Conservation (phyloP, 2,329 filamentous ascomycete genomes). For the Ustilaginoidea virens region DNA sequence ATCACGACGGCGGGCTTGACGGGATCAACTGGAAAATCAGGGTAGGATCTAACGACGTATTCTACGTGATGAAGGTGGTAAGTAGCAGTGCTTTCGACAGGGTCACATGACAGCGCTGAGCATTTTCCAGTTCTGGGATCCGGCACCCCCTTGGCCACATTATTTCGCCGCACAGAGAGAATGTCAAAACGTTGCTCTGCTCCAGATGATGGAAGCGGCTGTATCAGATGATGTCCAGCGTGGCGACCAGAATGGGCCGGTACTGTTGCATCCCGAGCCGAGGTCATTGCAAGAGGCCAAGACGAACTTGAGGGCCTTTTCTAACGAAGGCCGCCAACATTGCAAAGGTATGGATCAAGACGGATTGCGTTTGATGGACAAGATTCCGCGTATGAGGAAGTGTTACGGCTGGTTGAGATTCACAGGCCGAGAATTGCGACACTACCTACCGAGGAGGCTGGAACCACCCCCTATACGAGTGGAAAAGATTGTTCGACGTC, state of each 20-base stretch:
- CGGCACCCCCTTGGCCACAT: constrained; percentile 1
- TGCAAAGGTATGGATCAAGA: too few species aligned
- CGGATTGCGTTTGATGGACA: too few species aligned
- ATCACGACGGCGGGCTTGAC: constrained; percentile 2
- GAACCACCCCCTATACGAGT: neutral
- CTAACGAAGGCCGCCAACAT: constrained; percentile 3
- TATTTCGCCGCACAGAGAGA: constrained; percentile 2
- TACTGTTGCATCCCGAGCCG: constrained; percentile 1
- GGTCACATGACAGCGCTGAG: too few species aligned
- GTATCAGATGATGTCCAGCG: neutral
- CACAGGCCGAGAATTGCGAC: neutral
- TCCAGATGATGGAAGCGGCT: constrained; percentile 1
- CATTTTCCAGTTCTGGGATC: constrained; percentile 2
- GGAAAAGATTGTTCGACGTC: neutral
- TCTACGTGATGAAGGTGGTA: constrained; percentile 1
- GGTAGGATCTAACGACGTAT: neutral
- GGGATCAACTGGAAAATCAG: constrained; percentile 2
- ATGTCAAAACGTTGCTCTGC: constrained; percentile 2
- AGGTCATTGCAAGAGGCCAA: neutral
- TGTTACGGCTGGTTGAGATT: constrained; percentile 2
- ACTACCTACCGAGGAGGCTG: neutral
- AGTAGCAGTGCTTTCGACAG: neutral
- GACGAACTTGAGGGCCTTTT: constrained; percentile 1
- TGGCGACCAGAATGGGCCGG: neutral
- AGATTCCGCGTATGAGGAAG: constrained; percentile 1